phyloP scores from a whole-genome alignment of 2,329 filamentous ascomycete species.

The Xylariaceae sp. region DNA sequence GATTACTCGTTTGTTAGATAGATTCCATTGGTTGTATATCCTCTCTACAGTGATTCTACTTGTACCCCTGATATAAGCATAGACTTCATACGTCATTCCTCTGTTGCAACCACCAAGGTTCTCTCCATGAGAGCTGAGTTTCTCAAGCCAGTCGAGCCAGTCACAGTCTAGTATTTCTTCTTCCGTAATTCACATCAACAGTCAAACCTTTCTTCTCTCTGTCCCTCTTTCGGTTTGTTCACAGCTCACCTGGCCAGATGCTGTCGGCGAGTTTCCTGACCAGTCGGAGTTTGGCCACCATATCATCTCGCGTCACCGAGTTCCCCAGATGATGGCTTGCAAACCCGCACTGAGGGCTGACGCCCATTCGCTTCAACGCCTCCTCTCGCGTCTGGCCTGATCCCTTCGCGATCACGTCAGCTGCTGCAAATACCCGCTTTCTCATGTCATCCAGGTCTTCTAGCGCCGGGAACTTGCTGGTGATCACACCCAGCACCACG shows the following conservation, averaged over 20 bases:
- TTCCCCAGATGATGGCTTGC: conserved; percentile 72
- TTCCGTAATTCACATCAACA: background rate
- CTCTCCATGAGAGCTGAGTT: too few species aligned
- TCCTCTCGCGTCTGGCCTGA: conserved; percentile 59
- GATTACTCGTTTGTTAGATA: too few species aligned
- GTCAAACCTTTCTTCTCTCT: background rate
- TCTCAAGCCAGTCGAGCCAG: background rate
- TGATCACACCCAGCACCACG: conserved; percentile 59
- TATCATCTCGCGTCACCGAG: conserved; percentile 61
- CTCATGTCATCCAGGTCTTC: conserved; percentile 60
- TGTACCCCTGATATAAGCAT: too few species aligned
- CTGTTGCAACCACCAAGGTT: too few species aligned
- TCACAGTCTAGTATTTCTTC: background rate
- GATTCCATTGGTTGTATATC: too few species aligned
- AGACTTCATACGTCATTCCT: too few species aligned
- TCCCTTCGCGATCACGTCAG: conserved; percentile 64
- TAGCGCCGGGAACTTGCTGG: conserved; percentile 57
- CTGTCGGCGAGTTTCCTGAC: conserved; percentile 67
- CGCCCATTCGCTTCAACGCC: conserved; percentile 60
- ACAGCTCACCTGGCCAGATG: conserved; percentile 55
- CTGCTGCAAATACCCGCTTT: conserved; percentile 53
- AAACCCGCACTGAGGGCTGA: conserved; percentile 71
- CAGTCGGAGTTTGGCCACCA: conserved; percentile 67
- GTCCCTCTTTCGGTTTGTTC: background rate
- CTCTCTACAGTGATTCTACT: too few species aligned